Evolutionary conservation across 768 basidiomycete species (phyloP).

Genomic region (Panaeolus cyanescens): DNA sequence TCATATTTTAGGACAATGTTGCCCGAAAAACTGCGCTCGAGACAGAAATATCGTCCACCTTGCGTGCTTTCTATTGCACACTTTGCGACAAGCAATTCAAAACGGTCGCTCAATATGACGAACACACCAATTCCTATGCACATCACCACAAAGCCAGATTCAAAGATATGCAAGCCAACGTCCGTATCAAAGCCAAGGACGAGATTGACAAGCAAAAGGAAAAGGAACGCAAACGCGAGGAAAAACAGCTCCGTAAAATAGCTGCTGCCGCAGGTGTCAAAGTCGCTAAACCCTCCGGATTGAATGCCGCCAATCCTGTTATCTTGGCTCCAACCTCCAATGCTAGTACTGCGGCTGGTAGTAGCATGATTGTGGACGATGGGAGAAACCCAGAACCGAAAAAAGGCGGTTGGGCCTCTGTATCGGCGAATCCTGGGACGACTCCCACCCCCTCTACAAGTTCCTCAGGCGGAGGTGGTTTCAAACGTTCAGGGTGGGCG

Average conservation of each 20-base stretch:
- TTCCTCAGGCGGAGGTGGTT: constrained; percentile 21
- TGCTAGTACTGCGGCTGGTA: constrained; percentile 12
- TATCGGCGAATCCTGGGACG: constrained; percentile 22
- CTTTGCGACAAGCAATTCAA: constrained; percentile 89
- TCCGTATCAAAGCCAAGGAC: constrained; percentile 63
- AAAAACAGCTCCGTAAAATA: constrained; percentile 82
- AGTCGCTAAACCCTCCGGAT: constrained; percentile 44
- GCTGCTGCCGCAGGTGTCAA: constrained; percentile 82
- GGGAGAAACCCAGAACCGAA: constrained; percentile 29
- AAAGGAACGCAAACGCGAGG: constrained; percentile 84
- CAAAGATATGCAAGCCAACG: constrained; percentile 79
- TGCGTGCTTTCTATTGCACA: constrained; percentile 77
- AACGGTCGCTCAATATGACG: constrained; percentile 85
- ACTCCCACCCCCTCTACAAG: constrained; percentile 16
- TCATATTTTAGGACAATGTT: constrained; percentile 56
- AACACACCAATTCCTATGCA: constrained; percentile 88
- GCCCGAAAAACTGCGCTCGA: constrained; percentile 68
- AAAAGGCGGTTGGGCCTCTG: constrained; percentile 53
- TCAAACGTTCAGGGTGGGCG: constrained; percentile 54
- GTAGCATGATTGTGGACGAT: constrained; percentile 24
- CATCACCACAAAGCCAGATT: constrained; percentile 85
- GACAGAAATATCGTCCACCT: constrained; percentile 65
- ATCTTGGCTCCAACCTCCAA: constrained; percentile 20
- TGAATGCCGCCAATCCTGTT: neutral
- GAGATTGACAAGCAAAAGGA: constrained; percentile 78